A percentile compares a stretch with the other conserved stretches of the same genome.
These are phyloP conservation scores for Panaeolus papilionaceus DNA, from an alignment of 768 basidiomycete genomes.

Conservation along the genomic window DNA sequence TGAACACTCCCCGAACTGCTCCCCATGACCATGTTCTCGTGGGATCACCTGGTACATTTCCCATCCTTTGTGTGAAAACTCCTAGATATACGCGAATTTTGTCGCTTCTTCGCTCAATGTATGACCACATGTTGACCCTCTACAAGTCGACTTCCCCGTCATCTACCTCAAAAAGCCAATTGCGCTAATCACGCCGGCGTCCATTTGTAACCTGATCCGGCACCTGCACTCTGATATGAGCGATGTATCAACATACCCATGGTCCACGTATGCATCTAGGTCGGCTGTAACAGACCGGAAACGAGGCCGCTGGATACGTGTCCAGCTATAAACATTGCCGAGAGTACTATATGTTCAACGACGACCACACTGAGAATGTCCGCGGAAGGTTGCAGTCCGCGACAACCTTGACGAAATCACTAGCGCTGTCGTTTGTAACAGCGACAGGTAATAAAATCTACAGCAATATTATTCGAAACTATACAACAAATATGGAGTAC, in stretches of 20 bases:
- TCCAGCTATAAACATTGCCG: neutral
- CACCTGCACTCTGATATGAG: neutral
- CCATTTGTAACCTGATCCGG: slow-evolving; percentile 1
- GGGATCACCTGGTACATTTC: neutral
- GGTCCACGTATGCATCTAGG: neutral
- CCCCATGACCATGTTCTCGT: slow-evolving; percentile 1
- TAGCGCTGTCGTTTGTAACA: neutral
- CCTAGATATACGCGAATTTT: neutral
- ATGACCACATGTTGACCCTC: too few species aligned
- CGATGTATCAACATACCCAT: slow-evolving; percentile 1
- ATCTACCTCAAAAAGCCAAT: neutral
- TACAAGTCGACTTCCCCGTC: neutral
- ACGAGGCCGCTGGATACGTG: neutral
- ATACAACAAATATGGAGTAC: slow-evolving; percentile 8
- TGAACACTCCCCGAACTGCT: neutral
- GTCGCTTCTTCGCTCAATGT: neutral
- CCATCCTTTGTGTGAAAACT: neutral
- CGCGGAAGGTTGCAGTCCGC: neutral
- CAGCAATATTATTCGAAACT: slow-evolving; percentile 18
- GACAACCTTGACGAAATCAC: neutral
- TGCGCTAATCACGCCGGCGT: slow-evolving; percentile 3
- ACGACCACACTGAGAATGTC: neutral
- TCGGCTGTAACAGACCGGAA: slow-evolving; percentile 4
- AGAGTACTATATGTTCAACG: neutral
- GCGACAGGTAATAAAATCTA: slow-evolving; percentile 1